A percentile compares a stretch with the other conserved stretches of the same genome.
These are phyloP conservation scores for Lasiodiplodia sp. DNA, from an alignment of 2,329 filamentous ascomycete species.

Conservation along the genomic window DNA sequence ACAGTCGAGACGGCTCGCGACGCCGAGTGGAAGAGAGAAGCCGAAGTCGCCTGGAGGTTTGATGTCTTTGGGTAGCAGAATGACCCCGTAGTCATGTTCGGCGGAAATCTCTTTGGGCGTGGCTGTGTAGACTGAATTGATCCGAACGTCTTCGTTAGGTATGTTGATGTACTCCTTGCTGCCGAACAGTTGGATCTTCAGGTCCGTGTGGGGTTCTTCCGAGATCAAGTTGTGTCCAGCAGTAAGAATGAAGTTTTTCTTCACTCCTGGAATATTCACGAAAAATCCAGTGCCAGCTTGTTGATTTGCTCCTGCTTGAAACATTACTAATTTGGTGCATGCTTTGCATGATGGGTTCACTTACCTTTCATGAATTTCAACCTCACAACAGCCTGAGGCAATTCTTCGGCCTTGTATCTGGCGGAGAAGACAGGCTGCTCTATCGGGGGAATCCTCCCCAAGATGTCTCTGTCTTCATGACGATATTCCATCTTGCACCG, in stretches of 20 bases:
- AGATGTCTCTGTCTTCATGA: no score
- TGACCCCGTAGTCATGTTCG: background rate
- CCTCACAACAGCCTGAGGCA: no score
- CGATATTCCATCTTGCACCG: no score
- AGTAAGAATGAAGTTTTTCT: background rate
- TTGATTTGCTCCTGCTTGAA: background rate
- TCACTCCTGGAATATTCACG: background rate
- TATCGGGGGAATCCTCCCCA: no score
- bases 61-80: accelerated
- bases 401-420: no score
- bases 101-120: background rate
- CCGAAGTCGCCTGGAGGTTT: background rate
- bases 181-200: background rate
- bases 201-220: background rate
- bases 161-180: background rate
- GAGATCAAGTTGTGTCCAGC: background rate
- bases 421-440: no score
- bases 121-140: background rate
- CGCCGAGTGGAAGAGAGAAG: background rate
- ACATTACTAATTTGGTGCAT: background rate
- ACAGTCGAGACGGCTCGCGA: background rate
- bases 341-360: background rate
- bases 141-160: background rate
- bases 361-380: background rate
- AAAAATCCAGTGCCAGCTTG: background rate